A percentile compares a stretch with the other conserved stretches of the same genome.
Evolutionary conservation across 2,329 filamentous ascomycete species (phyloP).

Genomic region (Tolypocladium guangdongense): DNA sequence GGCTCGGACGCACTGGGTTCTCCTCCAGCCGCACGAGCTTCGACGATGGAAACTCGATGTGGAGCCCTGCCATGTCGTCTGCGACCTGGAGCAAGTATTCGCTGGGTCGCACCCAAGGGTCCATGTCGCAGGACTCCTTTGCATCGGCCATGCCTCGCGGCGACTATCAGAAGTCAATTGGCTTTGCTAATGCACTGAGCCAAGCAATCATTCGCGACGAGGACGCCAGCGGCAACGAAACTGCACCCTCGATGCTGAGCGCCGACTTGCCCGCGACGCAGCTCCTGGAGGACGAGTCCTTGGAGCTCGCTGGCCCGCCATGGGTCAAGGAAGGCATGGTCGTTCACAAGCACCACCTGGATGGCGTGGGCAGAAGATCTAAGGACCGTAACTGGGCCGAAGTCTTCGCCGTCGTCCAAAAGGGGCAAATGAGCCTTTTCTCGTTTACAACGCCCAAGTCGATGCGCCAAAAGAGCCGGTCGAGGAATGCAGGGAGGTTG

Average conservation of each 20-base stretch:
- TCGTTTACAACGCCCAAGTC: conserved; percentile 82
- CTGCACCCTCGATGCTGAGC: conserved; percentile 40
- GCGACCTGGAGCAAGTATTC: conserved; percentile 95
- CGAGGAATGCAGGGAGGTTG: conserved; percentile 35
- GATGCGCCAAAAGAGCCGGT: conserved; percentile 53
- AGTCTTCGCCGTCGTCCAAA: conserved; percentile 91
- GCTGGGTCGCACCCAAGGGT: conserved; percentile 78
- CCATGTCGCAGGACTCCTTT: conserved; percentile 86
- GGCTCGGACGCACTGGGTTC: conserved; percentile 65
- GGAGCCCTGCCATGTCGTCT: conserved; percentile 76
- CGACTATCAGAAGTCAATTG: conserved; percentile 92
- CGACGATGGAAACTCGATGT: conserved; percentile 80
- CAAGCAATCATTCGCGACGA: conserved; percentile 95
- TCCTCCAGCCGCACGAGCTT: conserved; percentile 90
- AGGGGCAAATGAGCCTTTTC: conserved; percentile 88
- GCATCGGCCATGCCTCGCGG: conserved; percentile 62
- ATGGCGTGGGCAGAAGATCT: conserved; percentile 79
- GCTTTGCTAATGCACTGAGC: conserved; percentile 91
- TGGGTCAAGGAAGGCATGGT: conserved; percentile 97
- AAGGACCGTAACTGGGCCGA: conserved; percentile 93
- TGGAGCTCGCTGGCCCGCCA: conserved; percentile 86
- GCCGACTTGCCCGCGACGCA: conserved; percentile 49
- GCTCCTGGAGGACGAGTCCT: conserved; percentile 80
- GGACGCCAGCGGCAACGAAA: conserved; percentile 41
- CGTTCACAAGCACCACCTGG: conserved; percentile 92